Base-by-base conservation (phyloP, 1,139 yeast species). In the Taphrina sp. region DNA sequence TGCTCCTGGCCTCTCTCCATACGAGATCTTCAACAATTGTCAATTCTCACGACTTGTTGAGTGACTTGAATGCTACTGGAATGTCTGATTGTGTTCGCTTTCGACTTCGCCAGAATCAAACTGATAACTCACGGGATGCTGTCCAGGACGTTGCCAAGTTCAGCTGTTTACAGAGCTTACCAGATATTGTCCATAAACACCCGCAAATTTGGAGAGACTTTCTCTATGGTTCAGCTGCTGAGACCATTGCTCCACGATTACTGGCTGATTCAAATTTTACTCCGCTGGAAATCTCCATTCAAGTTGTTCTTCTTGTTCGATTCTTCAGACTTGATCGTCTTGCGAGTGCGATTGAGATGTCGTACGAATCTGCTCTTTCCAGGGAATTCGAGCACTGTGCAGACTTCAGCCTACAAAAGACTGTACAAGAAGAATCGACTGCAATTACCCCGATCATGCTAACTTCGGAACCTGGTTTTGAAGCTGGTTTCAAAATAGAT, bases 401-500 rank as follows among this genome's bases (percentile, higher is more conserved):
- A 17, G 38, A 28, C 5, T 60, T 58, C 8, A 63, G 61, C 38
- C 41, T 63, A 17, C 57, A 31, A 5, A 12, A 28, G 4, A 33
- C 46, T 2, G 57, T 64, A 12, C 31, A 52, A 16, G 58, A 59
- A 16, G 64, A 67, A 29, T 64, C 60, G 2, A 59, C 54, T 23
- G 41, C 65, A 5, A 31, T 56, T 3, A 67, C 66, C 12, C 80
- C 81, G 1, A 42, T 84, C 2, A 68, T 86, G 7, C 63, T 88
- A 44, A 78, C 82, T 19, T 77, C 85, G 0, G 76, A 79, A 3
- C 76, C 77, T 35, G 88, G 87, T 0, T 76, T 73, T 61, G 96
- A 89, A 69, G 82, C 90, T 1, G 76, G 86, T 0, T 74, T 74
- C 57, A 77, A 75, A 60, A 72, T 88, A 3, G 75, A 75, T 38